Evolutionary conservation across 441 rosid species (phyloP).

Genomic region (Dalechampia spathulata): DNA sequence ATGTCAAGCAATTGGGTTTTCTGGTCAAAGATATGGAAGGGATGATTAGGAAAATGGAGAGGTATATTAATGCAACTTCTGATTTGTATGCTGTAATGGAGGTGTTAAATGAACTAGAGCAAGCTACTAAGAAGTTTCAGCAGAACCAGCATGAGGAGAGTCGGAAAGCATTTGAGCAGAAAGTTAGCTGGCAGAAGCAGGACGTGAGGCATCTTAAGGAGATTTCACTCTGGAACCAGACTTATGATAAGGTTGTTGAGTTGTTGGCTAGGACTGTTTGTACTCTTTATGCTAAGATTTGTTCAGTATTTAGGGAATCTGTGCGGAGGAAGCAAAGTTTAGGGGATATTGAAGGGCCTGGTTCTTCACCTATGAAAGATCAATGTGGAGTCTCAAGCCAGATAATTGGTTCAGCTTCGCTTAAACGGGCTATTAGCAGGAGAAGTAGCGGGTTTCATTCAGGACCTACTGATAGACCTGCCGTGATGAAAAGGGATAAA

Average conservation of each 20-base stretch:
- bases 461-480: slow-evolving; percentile 28
- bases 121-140: slow-evolving; percentile 70
- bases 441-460: slow-evolving; percentile 29
- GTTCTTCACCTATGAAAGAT: slow-evolving; percentile 25
- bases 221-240: slow-evolving; percentile 82
- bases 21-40: slow-evolving; percentile 91
- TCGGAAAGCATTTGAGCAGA: slow-evolving; percentile 79
- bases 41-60: slow-evolving; percentile 92
- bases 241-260: slow-evolving; percentile 86
- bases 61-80: slow-evolving; percentile 61
- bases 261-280: slow-evolving; percentile 82
- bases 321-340: slow-evolving; percentile 25
- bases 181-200: slow-evolving; percentile 87
- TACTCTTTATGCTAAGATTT: slow-evolving; percentile 72
- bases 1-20: slow-evolving; percentile 78
- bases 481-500: slow-evolving; percentile 22
- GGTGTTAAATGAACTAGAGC: slow-evolving; percentile 81
- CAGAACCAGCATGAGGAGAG: slow-evolving; percentile 80
- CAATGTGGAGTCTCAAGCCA: slow-evolving; percentile 22
- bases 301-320: slow-evolving; percentile 61
- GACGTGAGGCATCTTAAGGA: slow-evolving; percentile 84
- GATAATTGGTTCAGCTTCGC: slow-evolving; percentile 22
- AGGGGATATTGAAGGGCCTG: slow-evolving; percentile 15
- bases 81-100: slow-evolving; percentile 82
- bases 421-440: slow-evolving; percentile 49